A percentile compares a stretch with the other conserved stretches of the same genome.
These are phyloP conservation scores for Allodekkera sacchari DNA, from an alignment of 805 yeast species.

Conservation along the genomic window DNA sequence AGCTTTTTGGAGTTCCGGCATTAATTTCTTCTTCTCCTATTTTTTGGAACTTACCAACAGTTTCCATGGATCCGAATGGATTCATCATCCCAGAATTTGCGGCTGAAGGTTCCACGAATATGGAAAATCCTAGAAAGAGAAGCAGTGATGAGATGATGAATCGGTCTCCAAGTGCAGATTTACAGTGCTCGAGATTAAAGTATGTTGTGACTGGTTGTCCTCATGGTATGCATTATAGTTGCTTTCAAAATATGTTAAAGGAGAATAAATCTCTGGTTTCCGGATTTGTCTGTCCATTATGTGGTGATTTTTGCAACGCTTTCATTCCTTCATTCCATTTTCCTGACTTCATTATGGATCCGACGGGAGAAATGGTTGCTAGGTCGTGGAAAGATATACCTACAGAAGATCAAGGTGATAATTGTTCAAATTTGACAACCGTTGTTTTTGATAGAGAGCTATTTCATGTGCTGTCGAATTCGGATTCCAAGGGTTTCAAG, in stretches of 20 bases:
- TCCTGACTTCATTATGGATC: slow-evolving; percentile 17
- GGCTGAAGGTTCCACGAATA: neutral
- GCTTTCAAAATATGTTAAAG: slow-evolving; percentile 29
- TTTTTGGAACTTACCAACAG: slow-evolving; percentile 39
- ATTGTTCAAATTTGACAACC: slow-evolving; percentile 20
- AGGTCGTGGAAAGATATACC: slow-evolving; percentile 16
- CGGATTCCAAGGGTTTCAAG: slow-evolving; percentile 9
- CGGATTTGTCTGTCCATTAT: slow-evolving; percentile 40
- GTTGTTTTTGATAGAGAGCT: slow-evolving; percentile 22
- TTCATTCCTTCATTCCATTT: slow-evolving; percentile 36
- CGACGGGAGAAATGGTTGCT: slow-evolving; percentile 10
- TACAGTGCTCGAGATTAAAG: slow-evolving; percentile 14
- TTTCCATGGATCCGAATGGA: slow-evolving; percentile 20
- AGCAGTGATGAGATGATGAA: slow-evolving; percentile 21
- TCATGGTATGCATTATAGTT: slow-evolving; percentile 43
- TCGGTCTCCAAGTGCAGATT: slow-evolving; percentile 5
- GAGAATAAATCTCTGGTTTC: slow-evolving; percentile 10
- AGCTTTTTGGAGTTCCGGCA: slow-evolving; percentile 53
- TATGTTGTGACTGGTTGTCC: slow-evolving; percentile 38
- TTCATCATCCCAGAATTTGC: slow-evolving; percentile 17
- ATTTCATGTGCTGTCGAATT: slow-evolving; percentile 16
- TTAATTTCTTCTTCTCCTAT: slow-evolving; percentile 37
- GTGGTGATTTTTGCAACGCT: slow-evolving; percentile 35
- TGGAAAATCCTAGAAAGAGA: slow-evolving; percentile 6
- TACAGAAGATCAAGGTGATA: slow-evolving; percentile 20